Conservation (phyloP, 306 rosid species). For the Acmispon strigosus region DNA sequence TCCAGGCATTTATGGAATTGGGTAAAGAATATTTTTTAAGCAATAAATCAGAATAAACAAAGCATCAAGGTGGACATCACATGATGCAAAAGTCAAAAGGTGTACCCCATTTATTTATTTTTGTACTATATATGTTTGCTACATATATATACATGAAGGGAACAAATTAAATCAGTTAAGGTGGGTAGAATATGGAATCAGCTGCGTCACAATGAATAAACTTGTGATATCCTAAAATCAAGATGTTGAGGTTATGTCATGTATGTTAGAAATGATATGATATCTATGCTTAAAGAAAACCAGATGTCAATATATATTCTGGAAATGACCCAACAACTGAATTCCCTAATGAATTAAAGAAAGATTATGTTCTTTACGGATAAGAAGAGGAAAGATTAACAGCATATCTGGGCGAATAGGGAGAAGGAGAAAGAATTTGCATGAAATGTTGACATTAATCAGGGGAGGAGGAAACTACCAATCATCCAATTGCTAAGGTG, state of each 20-base stretch:
- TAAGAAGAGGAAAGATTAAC: slow-evolving; percentile 20
- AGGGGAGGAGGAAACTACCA: neutral
- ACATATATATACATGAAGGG: neutral
- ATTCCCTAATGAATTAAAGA: slow-evolving; percentile 15
- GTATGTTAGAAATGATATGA: neutral
- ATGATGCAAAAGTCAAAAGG: slow-evolving; percentile 24
- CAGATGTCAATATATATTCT: slow-evolving; percentile 14
- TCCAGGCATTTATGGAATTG: slow-evolving; percentile 18
- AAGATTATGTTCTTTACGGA: slow-evolving; percentile 33
- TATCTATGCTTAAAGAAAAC: slow-evolving; percentile 2
- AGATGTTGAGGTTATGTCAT: neutral
- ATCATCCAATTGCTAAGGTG: neutral
- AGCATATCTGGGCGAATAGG: neutral
- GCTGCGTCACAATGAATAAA: slow-evolving; percentile 7
- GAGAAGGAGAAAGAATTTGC: neutral
- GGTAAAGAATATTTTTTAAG: slow-evolving; percentile 35
- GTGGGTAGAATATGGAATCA: slow-evolving; percentile 34
- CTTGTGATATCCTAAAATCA: neutral
- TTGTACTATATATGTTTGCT: slow-evolving; percentile 5
- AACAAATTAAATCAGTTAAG: slow-evolving; percentile 11
- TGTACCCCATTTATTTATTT: slow-evolving; percentile 3
- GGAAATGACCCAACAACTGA: slow-evolving; percentile 39
- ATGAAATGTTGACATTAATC: slow-evolving; percentile 16
- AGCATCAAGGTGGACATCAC: slow-evolving; percentile 37
- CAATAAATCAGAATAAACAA: slow-evolving; percentile 18